Evolutionary conservation across 2,329 filamentous ascomycete genomes (phyloP).

Genomic region (Rutstroemia sp.): DNA sequence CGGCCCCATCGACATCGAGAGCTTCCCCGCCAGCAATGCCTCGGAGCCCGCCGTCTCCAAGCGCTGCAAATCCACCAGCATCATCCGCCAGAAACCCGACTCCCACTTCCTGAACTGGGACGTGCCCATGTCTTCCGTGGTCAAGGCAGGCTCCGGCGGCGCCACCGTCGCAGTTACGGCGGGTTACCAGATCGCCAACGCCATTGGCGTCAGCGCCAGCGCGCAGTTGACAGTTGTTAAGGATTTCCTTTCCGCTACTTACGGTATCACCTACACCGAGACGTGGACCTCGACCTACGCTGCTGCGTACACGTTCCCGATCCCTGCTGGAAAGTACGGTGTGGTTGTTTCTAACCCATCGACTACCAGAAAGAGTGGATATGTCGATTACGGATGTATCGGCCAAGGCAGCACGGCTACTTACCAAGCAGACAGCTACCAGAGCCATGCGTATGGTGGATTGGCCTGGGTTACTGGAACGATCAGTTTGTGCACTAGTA

Average conservation of each 20-base stretch:
- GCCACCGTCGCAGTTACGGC: background rate
- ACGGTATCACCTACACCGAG: background rate
- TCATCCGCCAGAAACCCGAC: background rate
- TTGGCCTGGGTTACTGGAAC: background rate
- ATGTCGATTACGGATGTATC: background rate
- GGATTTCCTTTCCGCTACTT: background rate
- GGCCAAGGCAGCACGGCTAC: background rate
- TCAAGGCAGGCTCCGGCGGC: background rate
- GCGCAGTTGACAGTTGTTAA: background rate
- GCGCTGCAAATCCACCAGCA: background rate
- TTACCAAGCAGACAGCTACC: background rate
- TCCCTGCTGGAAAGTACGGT: background rate
- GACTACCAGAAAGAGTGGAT: background rate
- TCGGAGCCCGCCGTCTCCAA: background rate
- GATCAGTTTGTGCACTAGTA: background rate
- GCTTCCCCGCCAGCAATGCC: background rate
- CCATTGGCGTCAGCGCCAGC: background rate
- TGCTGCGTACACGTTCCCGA: background rate
- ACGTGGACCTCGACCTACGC: background rate
- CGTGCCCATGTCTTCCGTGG: background rate
- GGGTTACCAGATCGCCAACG: background rate
- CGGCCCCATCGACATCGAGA: background rate
- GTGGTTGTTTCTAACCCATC: constrained; percentile 1
- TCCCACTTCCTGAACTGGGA: background rate
- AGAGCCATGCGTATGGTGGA: background rate